Conservation (phyloP, 2,329 filamentous ascomycete genomes). For the Sordariomycetes sp. region DNA sequence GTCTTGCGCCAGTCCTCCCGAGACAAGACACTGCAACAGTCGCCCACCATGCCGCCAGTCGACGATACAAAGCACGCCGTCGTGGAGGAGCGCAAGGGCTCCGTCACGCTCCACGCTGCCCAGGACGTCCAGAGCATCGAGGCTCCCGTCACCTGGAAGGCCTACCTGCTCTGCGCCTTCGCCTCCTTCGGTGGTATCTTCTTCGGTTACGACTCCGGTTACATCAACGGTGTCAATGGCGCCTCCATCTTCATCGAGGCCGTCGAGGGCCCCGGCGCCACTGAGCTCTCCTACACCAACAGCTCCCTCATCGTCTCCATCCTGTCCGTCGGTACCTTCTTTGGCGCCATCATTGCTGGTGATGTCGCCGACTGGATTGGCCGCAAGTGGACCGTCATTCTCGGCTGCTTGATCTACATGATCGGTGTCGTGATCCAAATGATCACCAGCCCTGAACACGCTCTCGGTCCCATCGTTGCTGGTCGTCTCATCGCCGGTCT, state of each 20-base stretch:
- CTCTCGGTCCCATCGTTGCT: conserved; percentile 55
- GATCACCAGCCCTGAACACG: conserved; percentile 31
- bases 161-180: conserved; percentile 61
- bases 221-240: conserved; percentile 58
- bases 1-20: no score
- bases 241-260: conserved; percentile 39
- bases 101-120: conserved; percentile 28
- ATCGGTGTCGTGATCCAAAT: conserved; percentile 62
- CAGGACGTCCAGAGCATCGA: conserved; percentile 51
- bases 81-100: conserved; percentile 4
- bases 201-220: conserved; percentile 72
- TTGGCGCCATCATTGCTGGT: conserved; percentile 68
- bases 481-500: conserved; percentile 69
- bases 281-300: conserved; percentile 28
- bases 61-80: not conserved
- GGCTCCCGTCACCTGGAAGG: conserved; percentile 60
- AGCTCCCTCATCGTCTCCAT: conserved; percentile 61
- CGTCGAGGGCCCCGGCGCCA: conserved; percentile 32
- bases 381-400: conserved; percentile 63
- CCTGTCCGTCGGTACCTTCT: conserved; percentile 70
- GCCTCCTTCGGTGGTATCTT: conserved; percentile 66
- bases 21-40: conserved; percentile 1
- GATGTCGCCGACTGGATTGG: conserved; percentile 69
- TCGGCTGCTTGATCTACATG: conserved; percentile 62
- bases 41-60: not conserved